A percentile compares a stretch with the other conserved stretches of the same genome.
Evolutionary conservation across 176 grass and related monocot species (phyloP).

Genomic region (Oryza rufipogon): DNA sequence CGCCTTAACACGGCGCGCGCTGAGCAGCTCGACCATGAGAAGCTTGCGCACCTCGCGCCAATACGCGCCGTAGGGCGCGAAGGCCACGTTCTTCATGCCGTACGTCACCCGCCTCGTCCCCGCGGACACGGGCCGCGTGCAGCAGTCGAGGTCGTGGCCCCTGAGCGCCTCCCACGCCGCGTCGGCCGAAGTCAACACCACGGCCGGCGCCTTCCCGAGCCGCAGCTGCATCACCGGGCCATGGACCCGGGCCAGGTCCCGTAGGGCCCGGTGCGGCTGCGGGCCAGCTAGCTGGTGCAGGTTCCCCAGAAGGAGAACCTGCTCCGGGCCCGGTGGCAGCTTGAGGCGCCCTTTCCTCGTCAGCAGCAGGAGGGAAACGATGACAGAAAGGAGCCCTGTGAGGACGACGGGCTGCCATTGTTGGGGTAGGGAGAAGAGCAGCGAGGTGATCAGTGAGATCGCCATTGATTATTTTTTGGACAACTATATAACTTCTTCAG

Average conservation of each 20-base stretch:
- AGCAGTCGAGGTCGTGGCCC: slow-evolving; percentile 56
- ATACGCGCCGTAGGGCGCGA: slow-evolving; percentile 47
- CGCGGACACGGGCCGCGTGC: slow-evolving; percentile 25
- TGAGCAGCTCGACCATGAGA: slow-evolving; percentile 48
- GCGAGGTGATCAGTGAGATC: not conserved
- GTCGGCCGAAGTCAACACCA: slow-evolving; percentile 55
- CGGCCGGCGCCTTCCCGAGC: slow-evolving; percentile 44
- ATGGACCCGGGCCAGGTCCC: slow-evolving; percentile 31
- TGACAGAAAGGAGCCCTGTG: not conserved
- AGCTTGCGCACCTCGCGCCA: slow-evolving; percentile 56
- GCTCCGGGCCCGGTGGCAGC: slow-evolving; percentile 47
- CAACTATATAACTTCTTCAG: too few relatives aligned
- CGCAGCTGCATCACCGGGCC: slow-evolving; percentile 52
- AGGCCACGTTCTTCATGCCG: slow-evolving; percentile 35
- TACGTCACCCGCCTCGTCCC: slow-evolving; percentile 26
- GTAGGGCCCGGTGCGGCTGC: slow-evolving; percentile 46
- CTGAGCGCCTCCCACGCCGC: slow-evolving; percentile 46
- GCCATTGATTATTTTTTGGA: not conserved
- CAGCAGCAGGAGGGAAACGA: not conserved
- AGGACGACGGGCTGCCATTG: not conserved
- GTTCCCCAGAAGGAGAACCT: slow-evolving; percentile 48
- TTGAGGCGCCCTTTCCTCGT: not conserved
- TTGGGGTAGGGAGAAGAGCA: not conserved
- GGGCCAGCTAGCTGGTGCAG: slow-evolving; percentile 49
- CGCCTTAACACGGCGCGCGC: slow-evolving; percentile 49